These are phyloP conservation scores for Phytophthora lateralis DNA, from an alignment of 352 stramenopile species.

Conservation along the genomic window DNA sequence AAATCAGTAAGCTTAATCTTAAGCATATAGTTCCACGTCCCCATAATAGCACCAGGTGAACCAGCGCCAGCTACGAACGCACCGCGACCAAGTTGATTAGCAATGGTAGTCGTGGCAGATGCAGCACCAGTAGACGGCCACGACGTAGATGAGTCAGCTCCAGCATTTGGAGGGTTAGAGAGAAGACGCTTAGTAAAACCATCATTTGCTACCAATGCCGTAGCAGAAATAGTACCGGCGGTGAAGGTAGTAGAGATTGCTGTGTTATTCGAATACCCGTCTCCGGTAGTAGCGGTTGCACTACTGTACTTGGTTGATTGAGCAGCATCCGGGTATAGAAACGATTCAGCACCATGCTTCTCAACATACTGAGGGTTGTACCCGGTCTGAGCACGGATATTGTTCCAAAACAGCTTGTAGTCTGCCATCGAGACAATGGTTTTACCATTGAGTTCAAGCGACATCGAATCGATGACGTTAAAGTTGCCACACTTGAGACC, in stretches of 20 bases:
- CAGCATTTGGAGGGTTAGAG: slow-evolving; percentile 8
- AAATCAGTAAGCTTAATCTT: too few species aligned
- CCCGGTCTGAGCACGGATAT: slow-evolving; percentile 9
- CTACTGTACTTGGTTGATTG: not conserved
- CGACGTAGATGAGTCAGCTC: not conserved
- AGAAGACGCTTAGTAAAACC: slow-evolving; percentile 10
- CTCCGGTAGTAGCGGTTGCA: not conserved
- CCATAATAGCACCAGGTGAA: too few species aligned
- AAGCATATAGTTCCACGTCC: too few species aligned
- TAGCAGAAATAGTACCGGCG: not conserved
- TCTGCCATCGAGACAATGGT: slow-evolving; percentile 8
- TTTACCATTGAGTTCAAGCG: slow-evolving; percentile 12
- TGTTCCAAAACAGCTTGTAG: slow-evolving; percentile 15
- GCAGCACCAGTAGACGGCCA: slow-evolving; percentile 5
- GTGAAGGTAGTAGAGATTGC: not conserved
- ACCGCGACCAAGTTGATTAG: slow-evolving; percentile 1
- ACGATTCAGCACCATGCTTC: slow-evolving; percentile 11
- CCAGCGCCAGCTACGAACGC: too few species aligned
- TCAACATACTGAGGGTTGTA: slow-evolving; percentile 15
- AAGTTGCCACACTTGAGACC: slow-evolving; percentile 12
- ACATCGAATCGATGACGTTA: slow-evolving; percentile 19
- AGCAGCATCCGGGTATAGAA: slow-evolving; percentile 14
- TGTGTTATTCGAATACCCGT: slow-evolving; percentile 13
- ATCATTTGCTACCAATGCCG: not conserved
- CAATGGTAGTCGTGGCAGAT: slow-evolving; percentile 5